Conservation (phyloP, 345 rosid genomes). For the Acer negundo region DNA sequence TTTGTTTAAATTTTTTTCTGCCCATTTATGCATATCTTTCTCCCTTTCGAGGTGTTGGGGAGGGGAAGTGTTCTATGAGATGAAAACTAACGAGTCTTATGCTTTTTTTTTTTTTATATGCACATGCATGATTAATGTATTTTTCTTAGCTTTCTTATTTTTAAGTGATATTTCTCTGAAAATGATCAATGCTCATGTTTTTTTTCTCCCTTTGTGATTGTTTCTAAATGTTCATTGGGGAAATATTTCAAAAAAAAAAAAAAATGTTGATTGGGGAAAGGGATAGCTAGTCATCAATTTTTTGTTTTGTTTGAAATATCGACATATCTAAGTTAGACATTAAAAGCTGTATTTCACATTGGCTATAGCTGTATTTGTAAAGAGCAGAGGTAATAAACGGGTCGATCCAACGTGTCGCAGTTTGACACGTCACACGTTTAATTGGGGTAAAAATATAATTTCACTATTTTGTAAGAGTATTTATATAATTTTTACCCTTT, state of each 20-base stretch:
- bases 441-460: no score
- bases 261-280: neutral
- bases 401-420: no score
- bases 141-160: neutral
- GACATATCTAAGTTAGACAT: no score
- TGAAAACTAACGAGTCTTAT: neutral
- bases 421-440: no score
- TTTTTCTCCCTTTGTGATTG: conserved; percentile 11
- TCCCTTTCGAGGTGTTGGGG: neutral
- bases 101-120: neutral
- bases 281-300: neutral
- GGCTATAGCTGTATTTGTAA: no score
- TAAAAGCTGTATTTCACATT: no score
- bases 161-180: conserved; percentile 21
- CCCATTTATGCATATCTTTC: neutral
- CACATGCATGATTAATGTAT: neutral
- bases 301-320: neutral
- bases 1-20: neutral
- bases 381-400: no score
- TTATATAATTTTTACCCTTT: no score
- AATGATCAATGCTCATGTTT: neutral
- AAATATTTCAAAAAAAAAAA: no score
- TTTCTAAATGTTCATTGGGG: neutral
- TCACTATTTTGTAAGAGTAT: no score
- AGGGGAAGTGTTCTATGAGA: neutral